phyloP scores from a whole-genome alignment of 805 yeast genomes.

The Pichia deserticola region DNA sequence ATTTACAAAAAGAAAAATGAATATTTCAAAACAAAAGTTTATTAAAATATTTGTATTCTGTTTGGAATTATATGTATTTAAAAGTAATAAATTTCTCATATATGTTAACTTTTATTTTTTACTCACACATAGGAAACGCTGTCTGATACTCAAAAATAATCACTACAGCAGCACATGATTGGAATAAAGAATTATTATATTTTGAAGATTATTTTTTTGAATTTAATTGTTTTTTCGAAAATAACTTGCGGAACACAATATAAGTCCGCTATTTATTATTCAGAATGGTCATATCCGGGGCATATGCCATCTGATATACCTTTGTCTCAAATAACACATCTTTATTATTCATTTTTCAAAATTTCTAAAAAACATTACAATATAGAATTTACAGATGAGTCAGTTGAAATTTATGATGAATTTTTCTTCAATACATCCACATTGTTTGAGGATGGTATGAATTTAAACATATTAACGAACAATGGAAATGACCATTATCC shows the following conservation, averaged over 20 bases:
- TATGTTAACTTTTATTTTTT: no score
- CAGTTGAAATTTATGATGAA: constrained; percentile 46
- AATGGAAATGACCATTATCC: background rate
- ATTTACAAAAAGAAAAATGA: no score
- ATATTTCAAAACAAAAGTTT: no score
- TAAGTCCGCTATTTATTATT: constrained; percentile 33
- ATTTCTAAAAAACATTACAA: constrained; percentile 49
- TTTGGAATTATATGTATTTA: no score
- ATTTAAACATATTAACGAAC: background rate
- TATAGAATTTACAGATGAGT: constrained; percentile 38
- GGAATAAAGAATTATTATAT: no score
- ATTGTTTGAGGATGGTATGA: background rate
- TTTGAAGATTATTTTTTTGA: no score
- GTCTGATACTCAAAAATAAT: no score
- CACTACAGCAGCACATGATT: no score
- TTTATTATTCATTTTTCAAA: constrained; percentile 72
- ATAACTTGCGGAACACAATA: background rate
- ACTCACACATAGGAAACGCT: no score
- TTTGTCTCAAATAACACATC: constrained; percentile 46
- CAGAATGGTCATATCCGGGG: constrained; percentile 62
- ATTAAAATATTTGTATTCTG: no score
- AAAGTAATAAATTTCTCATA: no score
- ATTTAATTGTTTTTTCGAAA: no score
- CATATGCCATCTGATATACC: constrained; percentile 62
- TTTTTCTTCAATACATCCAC: constrained; percentile 10